phyloP scores from a whole-genome alignment of 2,329 filamentous ascomycete species.

The Claviceps pusilla region DNA sequence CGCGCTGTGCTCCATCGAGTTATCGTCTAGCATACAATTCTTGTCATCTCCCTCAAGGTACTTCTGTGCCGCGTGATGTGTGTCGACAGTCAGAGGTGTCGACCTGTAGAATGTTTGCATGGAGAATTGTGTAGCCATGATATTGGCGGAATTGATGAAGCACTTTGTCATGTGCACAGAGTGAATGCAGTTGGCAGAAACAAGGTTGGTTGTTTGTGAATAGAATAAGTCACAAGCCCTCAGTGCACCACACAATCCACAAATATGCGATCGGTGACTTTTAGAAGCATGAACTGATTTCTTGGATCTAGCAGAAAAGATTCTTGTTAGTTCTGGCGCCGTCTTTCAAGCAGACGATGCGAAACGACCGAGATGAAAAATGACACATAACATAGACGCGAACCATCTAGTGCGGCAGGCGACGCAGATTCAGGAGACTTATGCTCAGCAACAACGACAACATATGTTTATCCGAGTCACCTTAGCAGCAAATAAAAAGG shows the following conservation, averaged over 20 bases:
- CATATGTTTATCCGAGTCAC: not conserved
- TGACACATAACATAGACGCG: not conserved
- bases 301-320: not conserved
- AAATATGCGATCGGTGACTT: not conserved
- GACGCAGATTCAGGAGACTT: not conserved
- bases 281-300: not conserved
- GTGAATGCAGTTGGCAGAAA: not conserved
- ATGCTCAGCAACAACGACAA: not conserved
- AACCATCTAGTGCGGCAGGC: not conserved
- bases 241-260: not conserved
- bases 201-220: too few relatives aligned
- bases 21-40: constrained; percentile 41
- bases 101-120: constrained; percentile 38
- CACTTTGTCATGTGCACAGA: too few relatives aligned
- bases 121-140: constrained; percentile 35
- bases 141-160: constrained; percentile 7
- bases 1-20: constrained; percentile 42
- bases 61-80: constrained; percentile 33
- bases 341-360: too few relatives aligned
- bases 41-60: constrained; percentile 46
- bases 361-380: not conserved
- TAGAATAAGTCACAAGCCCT: not conserved
- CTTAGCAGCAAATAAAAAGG: not conserved
- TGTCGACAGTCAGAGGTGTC: constrained; percentile 37
- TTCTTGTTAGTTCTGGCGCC: not conserved